Evolutionary conservation across 2,329 filamentous ascomycete species (phyloP), one percentile per base, ranked within the genome.

Genomic region (Neofusicoccum ribis): DNA sequence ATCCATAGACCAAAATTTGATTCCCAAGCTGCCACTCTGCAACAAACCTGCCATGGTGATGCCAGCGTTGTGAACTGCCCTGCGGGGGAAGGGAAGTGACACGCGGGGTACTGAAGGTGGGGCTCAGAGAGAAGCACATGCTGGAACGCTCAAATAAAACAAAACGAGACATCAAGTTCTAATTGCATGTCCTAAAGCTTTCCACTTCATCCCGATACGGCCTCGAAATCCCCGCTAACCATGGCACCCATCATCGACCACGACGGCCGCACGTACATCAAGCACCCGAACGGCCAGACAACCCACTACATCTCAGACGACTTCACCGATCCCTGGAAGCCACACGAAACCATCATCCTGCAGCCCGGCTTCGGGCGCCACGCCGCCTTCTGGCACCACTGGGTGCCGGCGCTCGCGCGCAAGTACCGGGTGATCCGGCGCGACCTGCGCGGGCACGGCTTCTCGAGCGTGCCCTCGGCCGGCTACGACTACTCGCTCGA

Each of bases 281-380:
- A 64, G 12, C 75, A 77, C 65, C 58, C 69, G 3, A 72, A 69
- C 65, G 71, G 72, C 36, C 74, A 77, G 67, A 68, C 63, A n/a
- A 71, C 74, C 3, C 72, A 75, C 67, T 75, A 75, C 67, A 69
- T 74, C 27, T 49, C 65, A 34, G 64, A 72, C 61, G 65, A 69
- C 64, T 76, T 74, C 49, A 68, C 69, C 12, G 72, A 73, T 59
- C 73, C 73, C 3, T 77, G 73, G 75, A 75, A 73, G 56, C 68
- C 73, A 1, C 17, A 60, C 54, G 70, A 74, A n/a, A 74, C 75
- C 17, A 73, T 78, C 43, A 66, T 78, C 3, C 76, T 78, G 17
- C 75, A 78, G 43, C 75, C 77, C n/a, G 76, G 76, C 8, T 78
- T 78, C 63, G 75, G 69, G 2, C 71, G 76, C 8, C 72, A 76